Evolutionary conservation across 129 eudicot species (phyloP).

Genomic region (Artemisia annua): DNA sequence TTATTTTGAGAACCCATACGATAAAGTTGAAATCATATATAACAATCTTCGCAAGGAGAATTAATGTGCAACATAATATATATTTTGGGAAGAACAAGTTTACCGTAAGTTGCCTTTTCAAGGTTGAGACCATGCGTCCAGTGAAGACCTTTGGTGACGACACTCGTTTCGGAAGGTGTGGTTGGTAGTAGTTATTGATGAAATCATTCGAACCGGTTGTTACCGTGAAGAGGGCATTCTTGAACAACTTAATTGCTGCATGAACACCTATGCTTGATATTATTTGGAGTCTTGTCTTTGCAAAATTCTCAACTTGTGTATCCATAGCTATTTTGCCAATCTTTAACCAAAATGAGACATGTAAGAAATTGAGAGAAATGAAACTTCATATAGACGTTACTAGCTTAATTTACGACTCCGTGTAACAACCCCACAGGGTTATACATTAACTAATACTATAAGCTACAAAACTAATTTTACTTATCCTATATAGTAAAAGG

Average conservation of each 20-base stretch:
- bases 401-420: no score
- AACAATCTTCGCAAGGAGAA: no score
- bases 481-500: no score
- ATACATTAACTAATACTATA: no score
- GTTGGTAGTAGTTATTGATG: conserved; percentile 64
- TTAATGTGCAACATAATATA: not conserved
- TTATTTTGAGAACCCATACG: not conserved
- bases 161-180: conserved; percentile 10
- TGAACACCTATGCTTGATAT: conserved; percentile 46
- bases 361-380: not conserved
- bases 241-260: conserved; percentile 43
- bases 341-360: conserved; percentile 28
- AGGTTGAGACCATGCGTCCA: conserved; percentile 45
- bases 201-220: conserved; percentile 81
- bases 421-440: no score
- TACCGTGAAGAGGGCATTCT: conserved; percentile 52
- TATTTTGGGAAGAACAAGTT: not conserved
- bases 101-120: conserved; percentile 31
- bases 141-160: conserved; percentile 49
- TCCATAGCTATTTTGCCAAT: conserved; percentile 68
- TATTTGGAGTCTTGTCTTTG: conserved; percentile 59
- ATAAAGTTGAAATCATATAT: not conserved
- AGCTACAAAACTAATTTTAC: no score
- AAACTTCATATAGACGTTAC: not conserved
- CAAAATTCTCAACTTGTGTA: conserved; percentile 73